phyloP scores from a whole-genome alignment of 495 filamentous ascomycete species.

The Neurospora africana region DNA sequence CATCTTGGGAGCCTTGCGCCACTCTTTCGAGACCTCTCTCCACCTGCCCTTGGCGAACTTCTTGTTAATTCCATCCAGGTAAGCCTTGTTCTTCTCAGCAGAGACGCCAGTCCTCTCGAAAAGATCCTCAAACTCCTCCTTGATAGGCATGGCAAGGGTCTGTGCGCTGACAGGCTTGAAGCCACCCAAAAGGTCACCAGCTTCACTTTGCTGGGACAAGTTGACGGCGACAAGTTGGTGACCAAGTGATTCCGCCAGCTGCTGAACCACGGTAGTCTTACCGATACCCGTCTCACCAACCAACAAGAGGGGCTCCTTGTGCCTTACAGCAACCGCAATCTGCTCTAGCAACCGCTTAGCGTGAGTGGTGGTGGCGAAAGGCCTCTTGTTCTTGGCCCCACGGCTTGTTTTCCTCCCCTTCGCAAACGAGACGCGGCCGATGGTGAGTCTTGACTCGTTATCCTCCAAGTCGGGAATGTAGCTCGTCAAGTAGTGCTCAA shows the following conservation, averaged over 20 bases:
- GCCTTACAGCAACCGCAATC: constrained; percentile 67
- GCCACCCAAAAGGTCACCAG: constrained; percentile 81
- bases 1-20: constrained; percentile 80
- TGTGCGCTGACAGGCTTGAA: constrained; percentile 92
- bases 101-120: constrained; percentile 76
- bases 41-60: constrained; percentile 73
- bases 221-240: constrained; percentile 84
- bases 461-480: constrained; percentile 57
- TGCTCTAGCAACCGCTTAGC: constrained; percentile 68
- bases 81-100: constrained; percentile 72
- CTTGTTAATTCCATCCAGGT: constrained; percentile 67
- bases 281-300: constrained; percentile 98
- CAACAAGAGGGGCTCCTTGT: constrained; percentile 78
- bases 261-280: constrained; percentile 92
- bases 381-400: constrained; percentile 37
- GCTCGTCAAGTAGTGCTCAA: constrained; percentile 55
- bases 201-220: constrained; percentile 94
- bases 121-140: constrained; percentile 86
- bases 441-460: constrained; percentile 42
- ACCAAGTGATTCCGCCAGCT: constrained; percentile 70
- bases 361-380: constrained; percentile 66
- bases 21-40: constrained; percentile 69
- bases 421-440: constrained; percentile 55
- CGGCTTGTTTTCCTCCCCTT: constrained; percentile 33
- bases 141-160: constrained; percentile 76